These are phyloP conservation scores for Cinnamomum chago DNA, from an alignment of 164 flowering plant genomes.

Conservation along the genomic window DNA sequence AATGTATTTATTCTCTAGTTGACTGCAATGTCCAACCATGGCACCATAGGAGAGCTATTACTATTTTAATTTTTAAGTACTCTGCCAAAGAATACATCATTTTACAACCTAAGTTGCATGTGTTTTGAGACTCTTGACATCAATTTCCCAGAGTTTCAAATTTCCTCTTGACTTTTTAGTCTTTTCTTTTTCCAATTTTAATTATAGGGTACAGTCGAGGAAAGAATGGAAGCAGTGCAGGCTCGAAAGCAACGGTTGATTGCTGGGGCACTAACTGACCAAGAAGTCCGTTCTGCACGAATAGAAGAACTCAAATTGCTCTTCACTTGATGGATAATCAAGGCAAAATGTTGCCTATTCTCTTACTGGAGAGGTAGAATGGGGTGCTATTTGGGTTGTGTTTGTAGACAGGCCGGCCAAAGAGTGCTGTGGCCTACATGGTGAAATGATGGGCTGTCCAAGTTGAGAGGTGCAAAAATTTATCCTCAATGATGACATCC, in stretches of 20 bases:
- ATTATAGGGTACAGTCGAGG: constrained; percentile 91
- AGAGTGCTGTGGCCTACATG: too few species aligned
- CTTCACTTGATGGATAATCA: constrained; percentile 40
- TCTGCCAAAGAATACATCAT: too few species aligned
- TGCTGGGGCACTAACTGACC: constrained; percentile 95
- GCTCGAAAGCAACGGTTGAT: constrained; percentile 95
- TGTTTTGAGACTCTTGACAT: too few species aligned
- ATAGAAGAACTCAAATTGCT: constrained; percentile 95
- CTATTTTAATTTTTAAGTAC: too few species aligned
- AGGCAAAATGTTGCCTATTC: background rate
- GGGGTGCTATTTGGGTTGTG: background rate
- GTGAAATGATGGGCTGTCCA: too few species aligned
- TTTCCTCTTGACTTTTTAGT: background rate
- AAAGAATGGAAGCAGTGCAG: constrained; percentile 96
- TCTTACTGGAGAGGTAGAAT: background rate
- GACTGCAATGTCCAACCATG: too few species aligned
- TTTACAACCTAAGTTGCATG: too few species aligned
- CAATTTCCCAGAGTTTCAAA: background rate
- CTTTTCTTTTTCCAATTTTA: background rate
- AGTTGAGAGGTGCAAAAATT: too few species aligned
- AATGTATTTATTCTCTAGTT: too few species aligned
- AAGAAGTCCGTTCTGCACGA: constrained; percentile 90
- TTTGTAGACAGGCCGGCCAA: background rate
- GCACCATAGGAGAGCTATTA: too few species aligned
- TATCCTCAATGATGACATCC: too few species aligned